These are phyloP conservation scores for Solanum tarapatanum DNA, from an alignment of 257 asterid species.

Conservation along the genomic window DNA sequence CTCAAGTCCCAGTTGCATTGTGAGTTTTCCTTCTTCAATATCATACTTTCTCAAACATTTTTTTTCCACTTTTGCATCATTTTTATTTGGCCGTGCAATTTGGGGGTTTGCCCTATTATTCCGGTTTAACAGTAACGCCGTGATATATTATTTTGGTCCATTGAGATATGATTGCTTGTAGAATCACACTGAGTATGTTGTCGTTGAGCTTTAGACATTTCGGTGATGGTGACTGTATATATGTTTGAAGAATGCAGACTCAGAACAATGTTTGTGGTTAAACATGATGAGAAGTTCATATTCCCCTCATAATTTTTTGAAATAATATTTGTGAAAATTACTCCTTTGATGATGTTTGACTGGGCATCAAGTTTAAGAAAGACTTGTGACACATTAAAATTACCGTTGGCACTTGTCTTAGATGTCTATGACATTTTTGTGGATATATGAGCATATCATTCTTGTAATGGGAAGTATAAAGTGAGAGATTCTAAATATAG, in stretches of 20 bases:
- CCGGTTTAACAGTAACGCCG: neutral
- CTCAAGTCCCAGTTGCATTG: constrained; percentile 24
- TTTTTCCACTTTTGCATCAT: neutral
- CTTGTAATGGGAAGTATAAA: neutral
- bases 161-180: neutral
- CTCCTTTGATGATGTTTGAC: neutral
- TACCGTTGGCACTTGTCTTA: neutral
- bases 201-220: neutral
- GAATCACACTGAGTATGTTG: neutral
- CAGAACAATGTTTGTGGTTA: neutral
- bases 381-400: neutral
- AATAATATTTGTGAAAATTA: neutral
- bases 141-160: neutral
- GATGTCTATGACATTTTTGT: neutral
- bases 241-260: neutral
- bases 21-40: constrained; percentile 14
- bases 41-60: neutral
- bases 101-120: neutral
- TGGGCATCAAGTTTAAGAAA: neutral
- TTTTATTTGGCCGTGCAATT: neutral
- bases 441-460: neutral
- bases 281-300: neutral
- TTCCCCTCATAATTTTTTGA: neutral
- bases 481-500: neutral
- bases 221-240: neutral